A percentile compares a stretch with the other conserved stretches of the same genome.
Evolutionary conservation across 2,329 filamentous ascomycete species (phyloP).

Genomic region (Penicillium palitans): DNA sequence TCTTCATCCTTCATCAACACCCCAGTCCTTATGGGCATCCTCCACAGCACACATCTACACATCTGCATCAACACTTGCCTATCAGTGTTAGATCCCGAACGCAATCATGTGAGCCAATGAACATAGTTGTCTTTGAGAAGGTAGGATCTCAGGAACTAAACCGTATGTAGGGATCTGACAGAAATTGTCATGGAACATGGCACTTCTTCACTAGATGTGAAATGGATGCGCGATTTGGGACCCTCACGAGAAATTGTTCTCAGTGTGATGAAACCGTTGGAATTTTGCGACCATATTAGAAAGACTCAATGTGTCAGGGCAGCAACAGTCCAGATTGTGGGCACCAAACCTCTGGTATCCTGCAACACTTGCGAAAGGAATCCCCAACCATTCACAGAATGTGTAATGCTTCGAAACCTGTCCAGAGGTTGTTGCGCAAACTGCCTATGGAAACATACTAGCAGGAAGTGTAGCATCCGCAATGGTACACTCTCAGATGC

Average conservation of each 20-base stretch:
- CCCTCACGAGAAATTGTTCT: not conserved
- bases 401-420: not conserved
- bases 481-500: not conserved
- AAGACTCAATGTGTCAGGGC: accelerated
- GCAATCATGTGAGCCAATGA: not conserved
- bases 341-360: not conserved
- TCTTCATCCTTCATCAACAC: not conserved
- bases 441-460: not conserved
- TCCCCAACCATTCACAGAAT: not conserved
- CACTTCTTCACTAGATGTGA: accelerated
- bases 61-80: not conserved
- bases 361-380: not conserved
- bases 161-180: too few species aligned
- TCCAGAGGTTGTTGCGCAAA: not conserved
- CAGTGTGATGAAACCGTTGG: not conserved
- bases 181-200: not conserved
- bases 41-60: not conserved
- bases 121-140: not conserved
- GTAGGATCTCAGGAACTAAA: not conserved
- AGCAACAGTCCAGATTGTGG: not conserved
- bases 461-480: not conserved
- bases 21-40: not conserved
- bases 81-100: not conserved
- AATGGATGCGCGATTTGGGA: too few species aligned
- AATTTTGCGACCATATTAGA: not conserved